Evolutionary conservation across 805 yeast genomes (phyloP), one percentile per base, ranked within the genome.

Genomic region (Wickerhamomyces subpelliculosus): DNA sequence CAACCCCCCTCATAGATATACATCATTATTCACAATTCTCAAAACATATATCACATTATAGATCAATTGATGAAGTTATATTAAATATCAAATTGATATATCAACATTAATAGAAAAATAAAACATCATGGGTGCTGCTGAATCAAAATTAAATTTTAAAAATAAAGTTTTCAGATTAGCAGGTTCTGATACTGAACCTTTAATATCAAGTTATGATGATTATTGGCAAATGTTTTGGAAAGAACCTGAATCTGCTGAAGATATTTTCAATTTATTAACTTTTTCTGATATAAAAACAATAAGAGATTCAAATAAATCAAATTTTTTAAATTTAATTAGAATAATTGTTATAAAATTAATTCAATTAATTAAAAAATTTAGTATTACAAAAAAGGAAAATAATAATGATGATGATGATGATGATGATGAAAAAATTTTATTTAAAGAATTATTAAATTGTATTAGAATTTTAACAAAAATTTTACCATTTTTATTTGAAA

Each of bases 71-170:
- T n/a, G n/a, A n/a, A n/a, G n/a, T n/a, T n/a, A n/a, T n/a, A n/a
- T n/a, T n/a, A n/a, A n/a, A n/a, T n/a, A n/a, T n/a, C n/a, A n/a
- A n/a, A n/a, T n/a, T n/a, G n/a, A n/a, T n/a, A n/a, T n/a, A n/a
- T n/a, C n/a, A n/a, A n/a, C n/a, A n/a, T n/a, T n/a, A n/a, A n/a
- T n/a, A n/a, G n/a, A n/a, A n/a, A n/a, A n/a, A n/a, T n/a, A n/a
- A n/a, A n/a, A n/a, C n/a, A n/a, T n/a, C n/a, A 86, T 86, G 95
- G 88, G 82, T 30, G 73, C 80, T 24, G 65, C 80, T n/a, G 90
- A 84, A 40, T 84, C 89, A 19, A 80, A 71, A 51, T 61, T 74
- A 27, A 64, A 66, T 38, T 73, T 76, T 57, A 78, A 75, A 54
- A 72, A 71, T 50, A 85, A 78, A 50, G 72, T 84, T 43, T 70